Conservation (phyloP, 139 green algal species). For the Penium margaritaceum region DNA sequence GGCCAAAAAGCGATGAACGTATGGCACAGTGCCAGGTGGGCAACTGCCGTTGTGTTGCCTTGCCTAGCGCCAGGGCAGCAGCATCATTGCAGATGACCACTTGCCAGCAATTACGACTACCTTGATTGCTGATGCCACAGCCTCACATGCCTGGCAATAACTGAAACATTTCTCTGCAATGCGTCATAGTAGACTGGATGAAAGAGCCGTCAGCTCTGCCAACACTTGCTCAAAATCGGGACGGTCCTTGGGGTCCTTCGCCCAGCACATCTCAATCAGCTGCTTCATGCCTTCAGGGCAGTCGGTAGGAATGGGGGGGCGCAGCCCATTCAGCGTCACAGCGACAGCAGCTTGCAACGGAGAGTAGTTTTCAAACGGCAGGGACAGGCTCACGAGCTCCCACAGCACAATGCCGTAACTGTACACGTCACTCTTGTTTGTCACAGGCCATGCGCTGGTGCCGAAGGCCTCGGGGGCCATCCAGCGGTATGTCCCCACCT, state of each 20-base stretch:
- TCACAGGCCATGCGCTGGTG: constrained; percentile 65
- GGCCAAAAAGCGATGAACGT: too few relatives aligned
- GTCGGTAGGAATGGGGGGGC: background rate
- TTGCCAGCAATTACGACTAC: too few relatives aligned
- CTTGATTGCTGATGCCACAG: too few relatives aligned
- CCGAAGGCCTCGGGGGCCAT: constrained; percentile 97
- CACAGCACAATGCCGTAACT: constrained; percentile 83
- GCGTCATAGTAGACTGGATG: too few relatives aligned
- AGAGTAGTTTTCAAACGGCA: constrained; percentile 36
- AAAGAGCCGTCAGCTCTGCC: background rate
- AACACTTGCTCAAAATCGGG: constrained; percentile 15
- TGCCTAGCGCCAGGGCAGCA: too few relatives aligned
- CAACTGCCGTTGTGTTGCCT: too few relatives aligned
- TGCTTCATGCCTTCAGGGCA: background rate
- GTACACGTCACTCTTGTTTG: constrained; percentile 77
- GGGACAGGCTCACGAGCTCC: constrained; percentile 79
- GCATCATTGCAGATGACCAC: too few relatives aligned
- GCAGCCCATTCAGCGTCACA: constrained; percentile 54
- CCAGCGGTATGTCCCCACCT: constrained; percentile 97
- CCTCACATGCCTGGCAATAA: too few relatives aligned
- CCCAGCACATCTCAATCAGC: constrained; percentile 18
- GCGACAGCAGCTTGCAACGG: constrained; percentile 62
- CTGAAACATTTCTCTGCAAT: too few relatives aligned
- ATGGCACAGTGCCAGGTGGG: too few relatives aligned
- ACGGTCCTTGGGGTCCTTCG: background rate